phyloP scores from a whole-genome alignment of 192 early-diverging fungal genomes.

The Coemansia sp. region DNA sequence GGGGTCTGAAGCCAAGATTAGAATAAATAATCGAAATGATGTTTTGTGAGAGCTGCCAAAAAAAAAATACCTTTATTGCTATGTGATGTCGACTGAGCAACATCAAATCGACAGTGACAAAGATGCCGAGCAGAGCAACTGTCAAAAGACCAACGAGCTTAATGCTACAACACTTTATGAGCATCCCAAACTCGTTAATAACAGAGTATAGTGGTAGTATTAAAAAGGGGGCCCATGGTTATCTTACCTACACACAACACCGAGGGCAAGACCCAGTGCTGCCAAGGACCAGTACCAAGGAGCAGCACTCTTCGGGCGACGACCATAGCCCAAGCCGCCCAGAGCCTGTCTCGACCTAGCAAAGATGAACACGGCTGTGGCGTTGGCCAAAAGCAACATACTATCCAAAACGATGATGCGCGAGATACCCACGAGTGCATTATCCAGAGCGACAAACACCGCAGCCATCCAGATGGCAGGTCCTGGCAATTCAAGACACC shows the following conservation, averaged over 20 bases:
- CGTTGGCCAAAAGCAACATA: slow-evolving; percentile 87
- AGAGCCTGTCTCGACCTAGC: slow-evolving; percentile 61
- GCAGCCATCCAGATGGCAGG: slow-evolving; percentile 57
- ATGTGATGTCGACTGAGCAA: slow-evolving; percentile 7
- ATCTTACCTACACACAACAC: slow-evolving; percentile 67
- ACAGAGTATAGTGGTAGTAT: not conserved
- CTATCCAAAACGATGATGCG: slow-evolving; percentile 91
- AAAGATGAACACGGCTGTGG: slow-evolving; percentile 59
- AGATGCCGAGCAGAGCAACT: slow-evolving; percentile 77
- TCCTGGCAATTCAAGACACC: slow-evolving; percentile 2
- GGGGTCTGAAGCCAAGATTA: not conserved
- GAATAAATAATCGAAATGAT: not conserved
- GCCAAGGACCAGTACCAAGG: slow-evolving; percentile 72
- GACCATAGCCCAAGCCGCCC: not conserved
- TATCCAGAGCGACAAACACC: slow-evolving; percentile 73
- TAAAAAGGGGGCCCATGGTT: not conserved
- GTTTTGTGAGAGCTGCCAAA: slow-evolving; percentile 56
- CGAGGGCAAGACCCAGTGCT: slow-evolving; percentile 68
- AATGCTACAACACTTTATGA: slow-evolving; percentile 56
- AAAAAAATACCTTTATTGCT: slow-evolving; percentile 27
- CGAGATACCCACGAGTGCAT: slow-evolving; percentile 60
- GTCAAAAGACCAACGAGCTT: slow-evolving; percentile 94
- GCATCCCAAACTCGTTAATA: slow-evolving; percentile 19
- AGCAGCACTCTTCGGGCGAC: slow-evolving; percentile 41
- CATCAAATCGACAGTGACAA: slow-evolving; percentile 76